Percentiles rank a stretch among this genome's conserved stretches.
phyloP scores from a whole-genome alignment of 1,139 yeast genomes.

The Zhuliangozyma parablackwelliae region DNA sequence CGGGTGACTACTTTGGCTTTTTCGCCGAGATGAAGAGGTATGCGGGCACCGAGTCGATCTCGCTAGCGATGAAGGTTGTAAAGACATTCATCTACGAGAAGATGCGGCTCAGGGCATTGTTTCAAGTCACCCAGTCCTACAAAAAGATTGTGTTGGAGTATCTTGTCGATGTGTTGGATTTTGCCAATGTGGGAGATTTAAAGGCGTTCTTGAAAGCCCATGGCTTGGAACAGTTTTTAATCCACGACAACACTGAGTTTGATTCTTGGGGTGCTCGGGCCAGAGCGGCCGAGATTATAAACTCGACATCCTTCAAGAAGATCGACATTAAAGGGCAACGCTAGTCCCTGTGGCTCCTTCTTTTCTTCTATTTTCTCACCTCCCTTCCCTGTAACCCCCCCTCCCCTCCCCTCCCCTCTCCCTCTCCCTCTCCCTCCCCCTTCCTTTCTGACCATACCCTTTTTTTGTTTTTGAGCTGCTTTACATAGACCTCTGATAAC shows the following conservation, averaged over 20 bases:
- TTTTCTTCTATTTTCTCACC: no score
- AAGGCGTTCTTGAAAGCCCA: conserved; percentile 37
- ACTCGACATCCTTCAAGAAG: no score
- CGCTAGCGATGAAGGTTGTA: conserved; percentile 26
- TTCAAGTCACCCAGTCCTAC: conserved; percentile 56
- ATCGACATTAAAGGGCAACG: no score
- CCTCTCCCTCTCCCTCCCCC: neutral
- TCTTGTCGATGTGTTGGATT: conserved; percentile 45
- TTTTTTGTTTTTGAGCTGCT: neutral
- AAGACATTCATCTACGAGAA: conserved; percentile 43
- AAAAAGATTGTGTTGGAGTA: conserved; percentile 48
- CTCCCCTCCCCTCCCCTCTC: no score
- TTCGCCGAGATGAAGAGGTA: conserved; percentile 37
- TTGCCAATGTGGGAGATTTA: conserved; percentile 22
- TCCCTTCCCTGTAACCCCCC: neutral
- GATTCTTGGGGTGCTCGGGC: no score
- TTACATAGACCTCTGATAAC: neutral
- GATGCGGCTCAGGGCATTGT: conserved; percentile 59
- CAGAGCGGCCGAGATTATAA: no score
- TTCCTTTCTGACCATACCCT: neutral
- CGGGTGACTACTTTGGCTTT: conserved; percentile 51
- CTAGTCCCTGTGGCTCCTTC: no score
- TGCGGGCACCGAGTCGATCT: conserved; percentile 12
- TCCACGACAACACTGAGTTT: neutral
- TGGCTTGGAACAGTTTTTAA: conserved; percentile 23